Conservation (phyloP, 2,329 filamentous ascomycete genomes). For the Ciborinia camelliae region DNA sequence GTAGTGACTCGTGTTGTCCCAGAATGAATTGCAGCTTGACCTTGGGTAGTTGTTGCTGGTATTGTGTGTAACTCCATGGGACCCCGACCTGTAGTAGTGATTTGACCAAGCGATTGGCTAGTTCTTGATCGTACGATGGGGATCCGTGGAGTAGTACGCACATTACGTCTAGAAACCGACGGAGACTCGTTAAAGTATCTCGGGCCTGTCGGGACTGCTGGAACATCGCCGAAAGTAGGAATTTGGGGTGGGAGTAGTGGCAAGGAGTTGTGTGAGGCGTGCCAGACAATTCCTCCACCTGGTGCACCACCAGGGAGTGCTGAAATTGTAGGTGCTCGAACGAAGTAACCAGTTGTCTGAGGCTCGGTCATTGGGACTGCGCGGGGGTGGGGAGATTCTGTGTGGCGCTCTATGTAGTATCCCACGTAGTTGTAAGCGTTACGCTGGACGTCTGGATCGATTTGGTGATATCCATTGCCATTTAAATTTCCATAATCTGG, state of each 20-base stretch:
- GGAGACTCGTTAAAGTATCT: neutral
- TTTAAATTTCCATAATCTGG: neutral
- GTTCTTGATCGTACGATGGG: neutral
- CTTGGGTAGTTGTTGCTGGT: neutral
- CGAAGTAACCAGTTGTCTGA: neutral
- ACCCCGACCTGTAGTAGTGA: neutral
- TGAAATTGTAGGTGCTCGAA: neutral
- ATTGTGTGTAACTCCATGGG: neutral
- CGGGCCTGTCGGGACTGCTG: neutral
- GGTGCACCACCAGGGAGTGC: no score
- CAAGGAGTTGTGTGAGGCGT: neutral
- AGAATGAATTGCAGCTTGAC: neutral
- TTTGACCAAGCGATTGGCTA: neutral
- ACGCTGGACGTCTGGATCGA: neutral
- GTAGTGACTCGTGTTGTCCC: neutral
- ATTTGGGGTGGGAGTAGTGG: neutral
- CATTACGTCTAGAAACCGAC: neutral
- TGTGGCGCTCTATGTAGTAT: neutral
- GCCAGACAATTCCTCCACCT: neutral
- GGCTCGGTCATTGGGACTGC: neutral
- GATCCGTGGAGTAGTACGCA: neutral
- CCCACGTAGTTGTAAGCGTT: neutral
- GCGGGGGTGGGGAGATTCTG: neutral
- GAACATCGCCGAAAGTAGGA: neutral
- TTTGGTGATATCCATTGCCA: neutral